Percentiles rank a stretch among this genome's conserved stretches.
Conservation (phyloP, 495 filamentous ascomycete genomes). For the Penicillium fimorum region DNA sequence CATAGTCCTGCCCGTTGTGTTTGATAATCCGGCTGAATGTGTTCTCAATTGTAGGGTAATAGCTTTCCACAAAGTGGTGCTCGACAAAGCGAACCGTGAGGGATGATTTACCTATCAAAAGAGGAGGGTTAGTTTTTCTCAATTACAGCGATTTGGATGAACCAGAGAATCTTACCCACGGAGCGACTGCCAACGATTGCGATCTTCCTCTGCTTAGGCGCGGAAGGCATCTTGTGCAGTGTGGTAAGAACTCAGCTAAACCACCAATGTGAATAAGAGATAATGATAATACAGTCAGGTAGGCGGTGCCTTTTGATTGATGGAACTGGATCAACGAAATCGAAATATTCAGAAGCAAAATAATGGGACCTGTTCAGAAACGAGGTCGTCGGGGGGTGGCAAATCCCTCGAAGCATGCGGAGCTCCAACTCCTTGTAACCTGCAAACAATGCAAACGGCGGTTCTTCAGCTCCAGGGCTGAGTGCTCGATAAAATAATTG, state of each 20-base stretch:
- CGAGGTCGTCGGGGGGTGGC: conserved; percentile 22
- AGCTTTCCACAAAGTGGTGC: conserved; percentile 96
- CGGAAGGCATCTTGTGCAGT: conserved; percentile 63
- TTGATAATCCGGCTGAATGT: conserved; percentile 95
- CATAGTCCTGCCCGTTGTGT: conserved; percentile 86
- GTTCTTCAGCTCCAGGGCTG: conserved; percentile 11
- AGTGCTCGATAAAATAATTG: neutral
- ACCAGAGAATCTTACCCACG: conserved; percentile 65
- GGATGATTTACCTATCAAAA: conserved; percentile 81
- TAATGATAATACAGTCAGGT: neutral
- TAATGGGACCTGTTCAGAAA: conserved; percentile 8
- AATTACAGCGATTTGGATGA: neutral
- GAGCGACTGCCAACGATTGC: conserved; percentile 97
- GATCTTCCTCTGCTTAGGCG: conserved; percentile 94
- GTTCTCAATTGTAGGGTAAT: conserved; percentile 99
- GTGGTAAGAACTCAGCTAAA: neutral
- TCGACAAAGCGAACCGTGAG: conserved; percentile 97
- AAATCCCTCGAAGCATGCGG: conserved; percentile 29
- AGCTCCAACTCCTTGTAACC: conserved; percentile 14
- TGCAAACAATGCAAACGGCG: conserved; percentile 35
- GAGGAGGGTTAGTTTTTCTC: neutral
- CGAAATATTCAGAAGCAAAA: neutral
- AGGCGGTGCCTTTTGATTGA: neutral
- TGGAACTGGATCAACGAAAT: conserved; percentile 3
- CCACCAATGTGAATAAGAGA: neutral